Conservation (phyloP, 164 flowering plant genomes). For the Tinospora cordifolia region DNA sequence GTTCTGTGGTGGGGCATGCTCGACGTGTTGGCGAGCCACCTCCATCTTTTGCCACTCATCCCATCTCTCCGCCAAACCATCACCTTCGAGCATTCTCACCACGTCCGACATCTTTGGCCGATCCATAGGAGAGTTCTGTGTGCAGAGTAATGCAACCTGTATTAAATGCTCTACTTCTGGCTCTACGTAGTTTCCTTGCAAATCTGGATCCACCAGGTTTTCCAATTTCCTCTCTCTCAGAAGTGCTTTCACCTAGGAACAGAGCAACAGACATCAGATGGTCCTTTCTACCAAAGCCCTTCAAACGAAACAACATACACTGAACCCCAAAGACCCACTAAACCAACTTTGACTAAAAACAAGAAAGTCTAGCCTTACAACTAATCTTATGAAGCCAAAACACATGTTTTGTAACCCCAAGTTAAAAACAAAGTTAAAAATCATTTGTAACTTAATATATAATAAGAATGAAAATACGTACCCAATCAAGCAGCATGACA, state of each 20-base stretch:
- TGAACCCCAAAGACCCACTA: background rate
- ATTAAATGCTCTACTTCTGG: conserved; percentile 79
- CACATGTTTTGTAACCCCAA: background rate
- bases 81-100: conserved; percentile 95
- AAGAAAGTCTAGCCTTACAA: background rate
- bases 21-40: conserved; percentile 62
- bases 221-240: conserved; percentile 72
- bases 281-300: background rate
- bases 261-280: background rate
- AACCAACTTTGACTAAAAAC: background rate
- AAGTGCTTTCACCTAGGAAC: conserved; percentile 72
- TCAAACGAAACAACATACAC: background rate
- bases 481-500: conserved; percentile 94
- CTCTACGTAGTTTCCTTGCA: conserved; percentile 55
- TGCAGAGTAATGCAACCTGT: conserved; percentile 80
- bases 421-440: background rate
- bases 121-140: conserved; percentile 71
- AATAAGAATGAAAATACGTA: conserved; percentile 20
- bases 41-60: conserved; percentile 93
- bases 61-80: conserved; percentile 87
- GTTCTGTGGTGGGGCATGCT: conserved; percentile 38
- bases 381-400: background rate
- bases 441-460: background rate
- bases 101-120: conserved; percentile 92
- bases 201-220: conserved; percentile 73